Percentiles rank a stretch among this genome's conserved stretches.
These are phyloP conservation scores for Lactarius sanguifluus DNA, from an alignment of 768 basidiomycete genomes.

Conservation along the genomic window DNA sequence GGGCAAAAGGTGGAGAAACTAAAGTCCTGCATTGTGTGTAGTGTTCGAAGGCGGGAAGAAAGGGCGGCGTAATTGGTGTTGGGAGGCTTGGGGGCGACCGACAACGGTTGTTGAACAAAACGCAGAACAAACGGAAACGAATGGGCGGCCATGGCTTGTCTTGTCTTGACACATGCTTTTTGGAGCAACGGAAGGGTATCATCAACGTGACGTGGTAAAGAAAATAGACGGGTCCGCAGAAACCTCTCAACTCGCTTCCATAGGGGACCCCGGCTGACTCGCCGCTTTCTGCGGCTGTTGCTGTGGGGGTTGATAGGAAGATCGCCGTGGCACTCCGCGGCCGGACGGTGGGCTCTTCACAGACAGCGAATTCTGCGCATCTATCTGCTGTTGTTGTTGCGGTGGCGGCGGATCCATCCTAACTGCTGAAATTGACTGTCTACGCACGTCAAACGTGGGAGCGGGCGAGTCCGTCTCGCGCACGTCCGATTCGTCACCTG, in stretches of 20 bases:
- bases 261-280: constrained; percentile 21
- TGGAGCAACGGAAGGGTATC: constrained; percentile 14
- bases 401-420: constrained; percentile 46
- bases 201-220: constrained; percentile 4
- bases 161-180: constrained; percentile 11
- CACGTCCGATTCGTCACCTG: constrained; percentile 14
- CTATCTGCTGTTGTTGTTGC: constrained; percentile 30
- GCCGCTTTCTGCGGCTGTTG: constrained; percentile 1
- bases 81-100: neutral
- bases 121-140: neutral
- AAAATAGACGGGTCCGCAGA: constrained; percentile 1
- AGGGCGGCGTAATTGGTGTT: neutral
- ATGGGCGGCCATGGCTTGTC: neutral
- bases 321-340: constrained; percentile 6
- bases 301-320: constrained; percentile 15
- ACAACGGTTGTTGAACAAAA: neutral
- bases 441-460: constrained; percentile 47
- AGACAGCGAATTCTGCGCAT: constrained; percentile 10
- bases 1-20: neutral
- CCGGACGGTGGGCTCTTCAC: constrained; percentile 18
- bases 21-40: constrained; percentile 17
- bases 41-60: neutral
- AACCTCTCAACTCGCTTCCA: constrained; percentile 19
- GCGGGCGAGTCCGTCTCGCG: constrained; percentile 47
- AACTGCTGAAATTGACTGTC: constrained; percentile 49